phyloP scores from a whole-genome alignment of 2,329 filamentous ascomycete genomes.

The Diplocarpon rosae region DNA sequence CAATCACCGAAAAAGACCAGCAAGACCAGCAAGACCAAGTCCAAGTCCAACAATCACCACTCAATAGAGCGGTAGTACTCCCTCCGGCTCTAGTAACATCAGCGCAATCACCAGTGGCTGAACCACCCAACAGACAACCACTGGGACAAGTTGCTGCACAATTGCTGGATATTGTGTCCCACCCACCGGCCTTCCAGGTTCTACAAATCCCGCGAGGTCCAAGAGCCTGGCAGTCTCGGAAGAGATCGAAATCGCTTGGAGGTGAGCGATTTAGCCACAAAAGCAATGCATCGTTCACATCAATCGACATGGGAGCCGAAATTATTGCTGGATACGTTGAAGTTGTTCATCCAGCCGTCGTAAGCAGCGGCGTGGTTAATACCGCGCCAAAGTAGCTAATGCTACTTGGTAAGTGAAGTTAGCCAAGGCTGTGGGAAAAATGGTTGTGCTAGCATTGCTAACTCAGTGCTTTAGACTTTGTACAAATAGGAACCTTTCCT shows the following conservation, averaged over 20 bases:
- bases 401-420: constrained; percentile 2
- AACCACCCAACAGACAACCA: no score
- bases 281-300: not conserved
- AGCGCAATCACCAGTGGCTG: no score
- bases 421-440: not conserved
- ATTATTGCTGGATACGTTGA: not conserved
- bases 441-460: constrained; percentile 18
- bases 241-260: constrained; percentile 1
- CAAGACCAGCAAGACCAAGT: no score
- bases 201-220: not conserved
- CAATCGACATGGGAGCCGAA: not conserved
- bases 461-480: constrained; percentile 18
- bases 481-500: constrained; percentile 16
- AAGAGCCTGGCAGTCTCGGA: constrained; percentile 9
- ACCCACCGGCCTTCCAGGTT: no score
- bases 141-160: no score
- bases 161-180: no score
- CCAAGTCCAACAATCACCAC: no score
- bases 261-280: not conserved
- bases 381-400: constrained; percentile 1
- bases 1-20: no score
- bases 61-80: no score
- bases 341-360: constrained; percentile 5
- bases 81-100: no score
- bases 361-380: constrained; percentile 2